Conservation (phyloP, 1,284 basidiomycete species). For the Apiotrichum akiyoshidainum region DNA sequence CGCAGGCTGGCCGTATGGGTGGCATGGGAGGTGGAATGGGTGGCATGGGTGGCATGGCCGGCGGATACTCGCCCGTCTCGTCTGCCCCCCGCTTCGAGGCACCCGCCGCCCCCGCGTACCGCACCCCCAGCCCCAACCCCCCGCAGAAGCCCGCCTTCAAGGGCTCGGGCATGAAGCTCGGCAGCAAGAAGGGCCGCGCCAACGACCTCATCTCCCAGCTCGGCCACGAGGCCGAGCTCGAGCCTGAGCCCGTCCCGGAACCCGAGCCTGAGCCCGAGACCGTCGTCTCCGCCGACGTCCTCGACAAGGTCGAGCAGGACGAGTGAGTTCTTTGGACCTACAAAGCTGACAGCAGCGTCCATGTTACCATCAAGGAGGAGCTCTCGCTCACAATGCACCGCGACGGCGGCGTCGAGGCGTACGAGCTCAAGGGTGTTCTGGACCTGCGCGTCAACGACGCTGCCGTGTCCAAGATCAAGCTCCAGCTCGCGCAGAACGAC, state of each 20-base stretch:
- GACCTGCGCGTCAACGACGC: conserved; percentile 81
- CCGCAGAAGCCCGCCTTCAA: conserved; percentile 80
- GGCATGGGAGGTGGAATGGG: conserved; percentile 57
- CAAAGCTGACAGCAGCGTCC: conserved; percentile 58
- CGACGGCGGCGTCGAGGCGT: conserved; percentile 83
- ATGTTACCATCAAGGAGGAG: conserved; percentile 79
- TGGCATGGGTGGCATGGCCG: conserved; percentile 47
- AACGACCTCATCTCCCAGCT: conserved; percentile 82
- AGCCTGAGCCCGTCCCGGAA: conserved; percentile 50
- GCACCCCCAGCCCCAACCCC: conserved; percentile 50
- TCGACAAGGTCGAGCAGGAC: conserved; percentile 74
- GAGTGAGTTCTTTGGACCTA: no score
- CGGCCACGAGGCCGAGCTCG: conserved; percentile 68
- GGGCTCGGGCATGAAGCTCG: conserved; percentile 95
- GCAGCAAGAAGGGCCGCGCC: conserved; percentile 77
- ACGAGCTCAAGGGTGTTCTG: conserved; percentile 92
- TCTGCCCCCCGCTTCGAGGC: conserved; percentile 62
- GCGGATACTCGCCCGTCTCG: conserved; percentile 58
- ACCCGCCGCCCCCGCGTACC: conserved; percentile 37
- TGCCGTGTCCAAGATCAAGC: conserved; percentile 68
- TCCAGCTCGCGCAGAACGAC: conserved; percentile 64
- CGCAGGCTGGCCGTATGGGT: conserved; percentile 51
- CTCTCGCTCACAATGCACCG: conserved; percentile 76
- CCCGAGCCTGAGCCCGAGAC: conserved; percentile 59
- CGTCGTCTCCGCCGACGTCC: conserved; percentile 55